Evolutionary conservation across 108 stramenopile species (phyloP).

Genomic region (Cyclotella choctawhatcheeana): DNA sequence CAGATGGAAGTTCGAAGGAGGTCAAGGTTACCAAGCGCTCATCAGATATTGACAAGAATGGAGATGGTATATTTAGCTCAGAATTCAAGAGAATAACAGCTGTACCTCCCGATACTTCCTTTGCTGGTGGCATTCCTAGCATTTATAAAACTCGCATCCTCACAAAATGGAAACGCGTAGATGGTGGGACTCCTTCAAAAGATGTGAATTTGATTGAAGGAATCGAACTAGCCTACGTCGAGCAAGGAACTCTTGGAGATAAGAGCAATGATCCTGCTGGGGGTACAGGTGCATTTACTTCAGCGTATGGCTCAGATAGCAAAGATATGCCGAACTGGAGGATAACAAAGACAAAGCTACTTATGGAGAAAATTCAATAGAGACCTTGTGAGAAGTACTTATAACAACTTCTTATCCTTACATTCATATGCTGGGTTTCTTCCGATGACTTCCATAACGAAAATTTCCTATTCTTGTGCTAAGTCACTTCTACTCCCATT

Average conservation of each 20-base stretch:
- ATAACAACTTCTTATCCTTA: background rate
- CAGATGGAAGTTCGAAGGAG: constrained; percentile 71
- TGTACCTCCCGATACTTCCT: constrained; percentile 29
- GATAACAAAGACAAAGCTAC: constrained; percentile 50
- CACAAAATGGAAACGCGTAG: constrained; percentile 73
- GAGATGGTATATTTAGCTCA: constrained; percentile 54
- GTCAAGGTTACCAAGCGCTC: constrained; percentile 85
- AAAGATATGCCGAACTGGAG: constrained; percentile 50
- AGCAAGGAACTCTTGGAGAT: constrained; percentile 51
- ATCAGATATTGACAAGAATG: constrained; percentile 53
- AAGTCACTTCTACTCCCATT: too few species aligned
- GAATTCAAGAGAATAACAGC: constrained; percentile 76
- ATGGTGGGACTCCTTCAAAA: constrained; percentile 15
- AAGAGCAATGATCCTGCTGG: constrained; percentile 15
- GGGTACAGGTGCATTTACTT: constrained; percentile 10
- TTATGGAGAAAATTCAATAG: constrained; percentile 34
- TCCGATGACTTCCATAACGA: too few species aligned
- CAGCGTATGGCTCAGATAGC: constrained; percentile 28
- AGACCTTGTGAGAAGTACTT: too few species aligned
- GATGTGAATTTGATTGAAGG: constrained; percentile 57
- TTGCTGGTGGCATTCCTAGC: constrained; percentile 61
- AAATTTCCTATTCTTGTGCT: too few species aligned
- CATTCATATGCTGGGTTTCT: too few species aligned
- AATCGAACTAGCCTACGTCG: constrained; percentile 76
- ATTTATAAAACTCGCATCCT: constrained; percentile 70